Conservation (phyloP, 192 early-diverging fungal genomes). For the Umbelopsis sp. region DNA sequence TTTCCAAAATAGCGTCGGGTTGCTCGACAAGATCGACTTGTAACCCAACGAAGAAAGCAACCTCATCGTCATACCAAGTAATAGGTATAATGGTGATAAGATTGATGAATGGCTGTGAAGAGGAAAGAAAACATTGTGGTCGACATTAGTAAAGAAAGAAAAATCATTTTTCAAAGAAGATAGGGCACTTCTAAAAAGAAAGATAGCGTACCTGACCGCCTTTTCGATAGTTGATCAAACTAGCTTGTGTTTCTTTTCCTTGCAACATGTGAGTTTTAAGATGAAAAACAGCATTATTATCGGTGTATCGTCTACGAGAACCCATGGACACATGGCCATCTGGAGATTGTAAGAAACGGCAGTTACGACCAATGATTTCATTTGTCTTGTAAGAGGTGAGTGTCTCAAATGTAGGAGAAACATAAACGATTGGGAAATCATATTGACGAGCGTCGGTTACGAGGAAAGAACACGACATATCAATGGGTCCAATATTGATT, state of each 20-base stretch:
- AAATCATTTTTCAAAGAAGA: too few relatives aligned
- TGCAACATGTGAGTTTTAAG: constrained; percentile 45
- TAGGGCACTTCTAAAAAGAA: too few relatives aligned
- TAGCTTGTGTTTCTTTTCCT: constrained; percentile 59
- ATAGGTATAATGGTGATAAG: constrained; percentile 64
- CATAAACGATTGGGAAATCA: constrained; percentile 63
- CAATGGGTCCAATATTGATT: constrained; percentile 59
- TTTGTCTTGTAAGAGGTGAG: constrained; percentile 50
- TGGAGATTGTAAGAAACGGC: constrained; percentile 44
- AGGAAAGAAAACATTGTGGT: not conserved
- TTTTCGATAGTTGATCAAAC: constrained; percentile 66
- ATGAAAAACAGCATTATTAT: constrained; percentile 53
- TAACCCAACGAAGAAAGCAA: constrained; percentile 61
- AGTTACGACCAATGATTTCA: constrained; percentile 46
- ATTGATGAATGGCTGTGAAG: constrained; percentile 60
- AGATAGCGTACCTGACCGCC: constrained; percentile 39
- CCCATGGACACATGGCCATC: constrained; percentile 53
- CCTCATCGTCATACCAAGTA: constrained; percentile 37
- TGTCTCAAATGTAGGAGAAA: constrained; percentile 55
- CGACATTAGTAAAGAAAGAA: too few relatives aligned
- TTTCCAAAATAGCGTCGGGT: constrained; percentile 65
- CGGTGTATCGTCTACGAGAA: constrained; percentile 45
- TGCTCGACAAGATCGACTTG: constrained; percentile 69
- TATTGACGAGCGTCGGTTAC: constrained; percentile 43
- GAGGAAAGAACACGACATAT: constrained; percentile 58